Evolutionary conservation across 768 basidiomycete genomes (phyloP).

Genomic region (Gelatoporia subvermispora): DNA sequence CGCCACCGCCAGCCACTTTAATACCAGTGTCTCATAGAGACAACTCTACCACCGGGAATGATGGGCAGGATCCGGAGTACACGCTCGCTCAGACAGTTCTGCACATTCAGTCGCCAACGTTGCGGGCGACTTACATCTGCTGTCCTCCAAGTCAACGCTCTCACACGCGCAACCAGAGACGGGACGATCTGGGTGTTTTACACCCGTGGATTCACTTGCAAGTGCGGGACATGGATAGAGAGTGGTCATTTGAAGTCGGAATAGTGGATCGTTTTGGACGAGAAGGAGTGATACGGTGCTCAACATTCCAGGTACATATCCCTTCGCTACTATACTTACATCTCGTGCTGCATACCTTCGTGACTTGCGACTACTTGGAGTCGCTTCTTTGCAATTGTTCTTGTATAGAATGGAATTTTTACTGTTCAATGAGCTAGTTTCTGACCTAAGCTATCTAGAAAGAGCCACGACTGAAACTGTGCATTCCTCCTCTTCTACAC

Average conservation of each 20-base stretch:
- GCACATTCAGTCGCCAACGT: conserved; percentile 74
- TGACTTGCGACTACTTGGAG: neutral
- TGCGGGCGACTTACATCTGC: conserved; percentile 62
- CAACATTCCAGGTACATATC: conserved; percentile 70
- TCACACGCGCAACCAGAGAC: neutral
- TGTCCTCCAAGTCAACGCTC: conserved; percentile 39
- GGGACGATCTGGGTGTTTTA: conserved; percentile 48
- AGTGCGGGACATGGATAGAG: conserved; percentile 58
- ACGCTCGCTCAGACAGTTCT: conserved; percentile 64
- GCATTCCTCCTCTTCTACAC: conserved; percentile 55
- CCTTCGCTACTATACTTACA: conserved; percentile 2
- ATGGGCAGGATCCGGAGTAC: conserved; percentile 16
- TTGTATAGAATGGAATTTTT: neutral
- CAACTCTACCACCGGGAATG: conserved; percentile 10
- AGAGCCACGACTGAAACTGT: conserved; percentile 44
- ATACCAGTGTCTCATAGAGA: conserved; percentile 36
- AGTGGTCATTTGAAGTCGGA: conserved; percentile 76
- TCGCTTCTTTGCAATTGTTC: neutral
- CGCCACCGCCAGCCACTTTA: conserved; percentile 40
- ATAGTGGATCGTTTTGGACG: conserved; percentile 59
- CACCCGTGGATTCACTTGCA: conserved; percentile 76
- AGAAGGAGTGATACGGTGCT: conserved; percentile 58
- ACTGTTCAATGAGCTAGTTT: neutral
- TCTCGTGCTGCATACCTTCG: neutral
- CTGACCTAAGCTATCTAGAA: conserved; percentile 33